phyloP scores from a whole-genome alignment of 2,329 filamentous ascomycete genomes.

The Trichophyton simii region DNA sequence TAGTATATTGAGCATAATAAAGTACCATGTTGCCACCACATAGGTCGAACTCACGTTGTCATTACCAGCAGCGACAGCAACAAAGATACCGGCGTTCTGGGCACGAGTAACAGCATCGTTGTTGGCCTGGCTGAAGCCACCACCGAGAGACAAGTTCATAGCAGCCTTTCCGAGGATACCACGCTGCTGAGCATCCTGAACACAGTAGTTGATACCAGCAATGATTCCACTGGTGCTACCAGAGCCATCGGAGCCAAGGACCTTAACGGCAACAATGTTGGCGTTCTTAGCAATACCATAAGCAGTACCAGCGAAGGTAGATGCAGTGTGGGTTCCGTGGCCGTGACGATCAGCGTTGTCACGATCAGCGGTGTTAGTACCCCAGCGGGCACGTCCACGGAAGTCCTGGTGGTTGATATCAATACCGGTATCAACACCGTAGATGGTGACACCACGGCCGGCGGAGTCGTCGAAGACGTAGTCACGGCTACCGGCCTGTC shows the following conservation, averaged over 20 bases:
- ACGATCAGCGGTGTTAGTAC: conserved; percentile 22
- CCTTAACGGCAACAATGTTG: conserved; percentile 38
- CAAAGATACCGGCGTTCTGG: conserved; percentile 27
- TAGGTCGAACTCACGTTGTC: conserved; percentile 17
- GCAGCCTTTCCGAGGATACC: conserved; percentile 21
- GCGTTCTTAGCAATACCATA: conserved; percentile 30
- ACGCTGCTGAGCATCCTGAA: conserved; percentile 22
- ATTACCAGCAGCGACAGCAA: conserved; percentile 33
- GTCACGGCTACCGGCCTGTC: conserved; percentile 14
- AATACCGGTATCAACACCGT: conserved; percentile 31
- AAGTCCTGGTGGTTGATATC: conserved; percentile 26
- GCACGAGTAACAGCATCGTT: conserved; percentile 30
- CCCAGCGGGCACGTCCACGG: conserved; percentile 25
- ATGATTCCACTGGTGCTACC: conserved; percentile 38
- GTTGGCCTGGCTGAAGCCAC: conserved; percentile 24
- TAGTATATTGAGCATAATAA: background rate
- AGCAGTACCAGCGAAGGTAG: conserved; percentile 25
- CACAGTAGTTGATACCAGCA: conserved; percentile 35
- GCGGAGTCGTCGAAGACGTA: conserved; percentile 28
- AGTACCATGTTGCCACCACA: background rate
- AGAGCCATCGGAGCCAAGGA: conserved; percentile 33
- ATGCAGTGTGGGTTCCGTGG: conserved; percentile 31
- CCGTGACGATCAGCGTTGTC: conserved; percentile 19
- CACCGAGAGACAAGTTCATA: conserved; percentile 29
- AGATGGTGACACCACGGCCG: conserved; percentile 26